phyloP scores from a whole-genome alignment of 495 filamentous ascomycete genomes.

The Neurospora terricola region DNA sequence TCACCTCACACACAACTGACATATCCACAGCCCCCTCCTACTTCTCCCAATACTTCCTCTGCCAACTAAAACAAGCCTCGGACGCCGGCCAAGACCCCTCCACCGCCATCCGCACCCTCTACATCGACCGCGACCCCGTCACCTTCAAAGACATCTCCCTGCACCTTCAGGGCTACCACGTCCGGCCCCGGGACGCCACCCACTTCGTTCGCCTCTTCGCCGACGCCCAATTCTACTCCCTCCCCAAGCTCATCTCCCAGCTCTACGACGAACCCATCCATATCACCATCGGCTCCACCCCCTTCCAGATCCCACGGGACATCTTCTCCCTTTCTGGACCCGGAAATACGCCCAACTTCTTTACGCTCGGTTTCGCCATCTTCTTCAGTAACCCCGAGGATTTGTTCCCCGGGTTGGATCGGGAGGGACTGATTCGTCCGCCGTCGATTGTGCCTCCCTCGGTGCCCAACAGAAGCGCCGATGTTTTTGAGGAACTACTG shows the following conservation, averaged over 20 bases:
- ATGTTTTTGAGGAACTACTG: constrained; percentile 74
- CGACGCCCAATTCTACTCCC: constrained; percentile 90
- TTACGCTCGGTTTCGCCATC: constrained; percentile 81
- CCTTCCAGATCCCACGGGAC: constrained; percentile 86
- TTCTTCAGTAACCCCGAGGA: constrained; percentile 76
- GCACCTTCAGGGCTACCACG: constrained; percentile 90
- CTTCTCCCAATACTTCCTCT: constrained; percentile 89
- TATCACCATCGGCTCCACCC: constrained; percentile 72
- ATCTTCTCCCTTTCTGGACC: constrained; percentile 58
- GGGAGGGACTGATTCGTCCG: constrained; percentile 73
- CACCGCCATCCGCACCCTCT: constrained; percentile 55
- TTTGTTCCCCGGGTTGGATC: constrained; percentile 77
- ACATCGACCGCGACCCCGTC: constrained; percentile 88
- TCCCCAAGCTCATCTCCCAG: constrained; percentile 83
- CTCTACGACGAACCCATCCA: constrained; percentile 92
- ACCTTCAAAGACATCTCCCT: constrained; percentile 85
- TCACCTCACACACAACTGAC: constrained; percentile 8
- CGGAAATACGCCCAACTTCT: constrained; percentile 91
- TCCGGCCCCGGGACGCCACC: constrained; percentile 68
- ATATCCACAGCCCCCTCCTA: constrained; percentile 74
- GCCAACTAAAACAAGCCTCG: constrained; percentile 58
- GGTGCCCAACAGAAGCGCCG: constrained; percentile 69
- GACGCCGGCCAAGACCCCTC: constrained; percentile 44
- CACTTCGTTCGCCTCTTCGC: constrained; percentile 90
- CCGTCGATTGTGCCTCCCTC: constrained; percentile 76